Conservation (phyloP, 345 rosid genomes). For the Syzygium aromaticum region DNA sequence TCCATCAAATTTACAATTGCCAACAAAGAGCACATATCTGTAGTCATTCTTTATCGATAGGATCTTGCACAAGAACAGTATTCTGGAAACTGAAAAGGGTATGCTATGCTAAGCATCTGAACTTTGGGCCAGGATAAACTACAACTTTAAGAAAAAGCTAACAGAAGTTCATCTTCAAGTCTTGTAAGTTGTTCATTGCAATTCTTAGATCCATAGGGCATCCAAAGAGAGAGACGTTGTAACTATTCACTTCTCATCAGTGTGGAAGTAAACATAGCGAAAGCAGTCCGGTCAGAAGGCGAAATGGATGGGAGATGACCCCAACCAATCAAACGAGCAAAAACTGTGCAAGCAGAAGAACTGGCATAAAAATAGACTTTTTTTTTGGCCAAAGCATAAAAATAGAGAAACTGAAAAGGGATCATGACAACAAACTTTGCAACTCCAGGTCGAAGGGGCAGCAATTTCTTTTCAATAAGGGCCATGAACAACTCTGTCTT, state of each 20-base stretch:
- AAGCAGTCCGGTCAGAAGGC: neutral
- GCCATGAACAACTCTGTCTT: constrained; percentile 91
- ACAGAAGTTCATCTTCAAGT: neutral
- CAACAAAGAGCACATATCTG: neutral
- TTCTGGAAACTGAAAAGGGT: neutral
- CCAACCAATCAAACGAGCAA: neutral
- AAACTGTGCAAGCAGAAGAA: neutral
- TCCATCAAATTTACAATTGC: neutral
- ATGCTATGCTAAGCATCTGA: neutral
- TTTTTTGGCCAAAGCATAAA: neutral
- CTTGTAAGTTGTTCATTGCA: neutral
- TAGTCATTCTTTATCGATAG: neutral
- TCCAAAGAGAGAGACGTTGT: neutral
- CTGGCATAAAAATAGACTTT: neutral
- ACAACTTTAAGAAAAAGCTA: neutral
- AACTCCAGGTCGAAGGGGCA: constrained; percentile 90
- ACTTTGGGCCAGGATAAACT: neutral
- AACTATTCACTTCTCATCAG: neutral
- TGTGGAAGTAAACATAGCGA: neutral
- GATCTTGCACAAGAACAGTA: neutral
- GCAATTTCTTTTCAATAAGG: constrained; percentile 74
- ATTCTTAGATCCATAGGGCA: neutral
- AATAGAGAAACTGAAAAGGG: neutral
- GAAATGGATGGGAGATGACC: neutral
- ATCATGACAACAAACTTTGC: constrained; percentile 42